Percentiles rank a stretch among this genome's conserved stretches.
These are phyloP conservation scores for Colletotrichum plurivorum DNA, from an alignment of 2,329 filamentous ascomycete genomes.

Conservation along the genomic window DNA sequence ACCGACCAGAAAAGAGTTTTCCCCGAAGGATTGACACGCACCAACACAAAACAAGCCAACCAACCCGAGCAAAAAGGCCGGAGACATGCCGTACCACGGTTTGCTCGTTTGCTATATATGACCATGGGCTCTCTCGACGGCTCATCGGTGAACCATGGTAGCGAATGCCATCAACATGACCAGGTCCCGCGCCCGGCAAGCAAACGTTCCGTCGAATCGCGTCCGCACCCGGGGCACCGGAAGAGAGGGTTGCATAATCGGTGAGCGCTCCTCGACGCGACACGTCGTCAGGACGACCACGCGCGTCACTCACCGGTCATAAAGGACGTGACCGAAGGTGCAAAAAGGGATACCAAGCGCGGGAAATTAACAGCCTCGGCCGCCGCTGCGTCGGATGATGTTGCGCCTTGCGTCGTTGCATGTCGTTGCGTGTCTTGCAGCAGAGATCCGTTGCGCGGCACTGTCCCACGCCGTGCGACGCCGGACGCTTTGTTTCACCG, in stretches of 20 bases:
- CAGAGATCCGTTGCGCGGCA: background rate
- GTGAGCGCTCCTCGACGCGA: background rate
- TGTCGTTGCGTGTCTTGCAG: background rate
- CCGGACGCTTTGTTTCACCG: background rate
- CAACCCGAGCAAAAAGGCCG: background rate
- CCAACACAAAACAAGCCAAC: background rate
- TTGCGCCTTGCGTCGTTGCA: no score
- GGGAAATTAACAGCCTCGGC: background rate
- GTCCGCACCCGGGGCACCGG: background rate
- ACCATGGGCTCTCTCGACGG: background rate
- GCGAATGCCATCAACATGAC: background rate
- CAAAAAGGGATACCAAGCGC: background rate
- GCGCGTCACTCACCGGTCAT: slow-evolving; percentile 6
- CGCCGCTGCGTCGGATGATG: no score
- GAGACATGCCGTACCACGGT: background rate
- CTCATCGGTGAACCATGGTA: background rate
- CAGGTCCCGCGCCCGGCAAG: background rate
- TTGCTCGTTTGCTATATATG: background rate
- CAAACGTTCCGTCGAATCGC: background rate
- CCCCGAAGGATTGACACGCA: no score
- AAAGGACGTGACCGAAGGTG: background rate
- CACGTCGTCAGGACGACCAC: background rate
- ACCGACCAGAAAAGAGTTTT: no score
- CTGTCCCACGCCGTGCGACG: background rate
- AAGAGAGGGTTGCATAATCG: slow-evolving; percentile 1